phyloP scores from a whole-genome alignment of 371 early-diverging fungal species.

The Haplosporangium sp. region DNA sequence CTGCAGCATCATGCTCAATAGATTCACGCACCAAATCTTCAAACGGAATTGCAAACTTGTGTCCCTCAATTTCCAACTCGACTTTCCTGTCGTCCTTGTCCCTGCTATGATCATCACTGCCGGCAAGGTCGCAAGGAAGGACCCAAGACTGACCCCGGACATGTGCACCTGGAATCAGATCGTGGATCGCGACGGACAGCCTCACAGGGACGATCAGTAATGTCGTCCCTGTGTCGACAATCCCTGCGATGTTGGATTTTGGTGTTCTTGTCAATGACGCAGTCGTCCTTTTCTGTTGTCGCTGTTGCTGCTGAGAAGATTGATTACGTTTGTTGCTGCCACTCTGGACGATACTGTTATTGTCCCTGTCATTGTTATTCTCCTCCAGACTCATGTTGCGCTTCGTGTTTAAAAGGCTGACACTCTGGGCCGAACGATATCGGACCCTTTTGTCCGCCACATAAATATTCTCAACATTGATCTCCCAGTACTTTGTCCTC shows the following conservation, averaged over 20 bases:
- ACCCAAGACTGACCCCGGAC: conserved; percentile 50
- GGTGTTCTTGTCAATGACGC: no score
- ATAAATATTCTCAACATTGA: conserved; percentile 52
- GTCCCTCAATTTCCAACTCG: conserved; percentile 55
- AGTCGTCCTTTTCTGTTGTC: neutral
- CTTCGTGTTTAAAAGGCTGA: neutral
- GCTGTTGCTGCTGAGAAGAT: conserved; percentile 2
- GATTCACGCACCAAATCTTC: conserved; percentile 57
- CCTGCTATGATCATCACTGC: conserved; percentile 18
- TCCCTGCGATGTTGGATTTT: conserved; percentile 36
- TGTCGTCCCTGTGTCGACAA: conserved; percentile 71
- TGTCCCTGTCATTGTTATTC: no score
- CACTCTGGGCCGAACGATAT: neutral
- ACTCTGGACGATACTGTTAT: no score
- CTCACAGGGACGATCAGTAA: conserved; percentile 60
- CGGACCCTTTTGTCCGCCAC: neutral
- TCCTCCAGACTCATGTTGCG: no score
- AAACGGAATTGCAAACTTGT: conserved; percentile 53
- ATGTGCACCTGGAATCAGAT: conserved; percentile 47
- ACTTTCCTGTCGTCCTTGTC: conserved; percentile 21
- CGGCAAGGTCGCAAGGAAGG: conserved; percentile 52
- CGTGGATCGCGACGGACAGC: conserved; percentile 57
- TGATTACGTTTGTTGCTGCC: neutral
- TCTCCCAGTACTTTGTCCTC: conserved; percentile 58
- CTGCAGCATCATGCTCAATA: neutral